A percentile compares a stretch with the other conserved stretches of the same genome.
These are phyloP conservation scores for Cordyceps javanica DNA, from an alignment of 2,329 filamentous ascomycete species.

Conservation along the genomic window DNA sequence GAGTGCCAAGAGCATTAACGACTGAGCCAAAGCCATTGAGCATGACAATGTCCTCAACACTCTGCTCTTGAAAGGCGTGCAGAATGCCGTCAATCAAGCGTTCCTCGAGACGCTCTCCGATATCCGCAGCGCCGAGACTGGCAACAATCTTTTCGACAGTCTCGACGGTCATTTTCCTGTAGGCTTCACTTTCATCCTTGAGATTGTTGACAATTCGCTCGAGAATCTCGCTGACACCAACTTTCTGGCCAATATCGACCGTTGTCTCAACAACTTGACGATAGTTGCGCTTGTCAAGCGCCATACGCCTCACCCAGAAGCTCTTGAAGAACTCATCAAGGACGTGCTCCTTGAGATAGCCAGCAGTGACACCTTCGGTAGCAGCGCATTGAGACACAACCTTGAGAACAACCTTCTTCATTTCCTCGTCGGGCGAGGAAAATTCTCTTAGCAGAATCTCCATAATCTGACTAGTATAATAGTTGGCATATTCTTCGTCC, in stretches of 20 bases:
- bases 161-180: conserved; percentile 98
- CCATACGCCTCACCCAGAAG: conserved; percentile 97
- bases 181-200: conserved; percentile 96
- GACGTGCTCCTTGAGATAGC: conserved; percentile 92
- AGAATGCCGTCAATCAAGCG: conserved; percentile 91
- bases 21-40: conserved; percentile 97
- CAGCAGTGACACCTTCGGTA: conserved; percentile 90
- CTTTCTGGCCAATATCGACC: conserved; percentile 93
- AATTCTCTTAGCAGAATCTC: conserved; percentile 95
- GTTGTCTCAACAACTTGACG: conserved; percentile 97
- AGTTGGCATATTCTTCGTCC: conserved; percentile 99
- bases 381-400: conserved; percentile 93
- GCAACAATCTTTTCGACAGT: conserved; percentile 96
- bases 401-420: conserved; percentile 99
- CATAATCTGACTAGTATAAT: conserved; percentile 98
- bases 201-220: conserved; percentile 90
- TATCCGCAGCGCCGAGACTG: conserved; percentile 86
- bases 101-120: conserved; percentile 87
- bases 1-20: conserved; percentile 86
- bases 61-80: conserved; percentile 96
- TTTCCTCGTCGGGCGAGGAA: conserved; percentile 94
- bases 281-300: conserved; percentile 95
- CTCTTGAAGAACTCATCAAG: conserved; percentile 96
- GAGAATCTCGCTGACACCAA: conserved; percentile 92
- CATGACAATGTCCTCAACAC: conserved; percentile 90